Evolutionary conservation across 1,139 yeast genomes (phyloP).

Genomic region (Candida gigantensis): DNA sequence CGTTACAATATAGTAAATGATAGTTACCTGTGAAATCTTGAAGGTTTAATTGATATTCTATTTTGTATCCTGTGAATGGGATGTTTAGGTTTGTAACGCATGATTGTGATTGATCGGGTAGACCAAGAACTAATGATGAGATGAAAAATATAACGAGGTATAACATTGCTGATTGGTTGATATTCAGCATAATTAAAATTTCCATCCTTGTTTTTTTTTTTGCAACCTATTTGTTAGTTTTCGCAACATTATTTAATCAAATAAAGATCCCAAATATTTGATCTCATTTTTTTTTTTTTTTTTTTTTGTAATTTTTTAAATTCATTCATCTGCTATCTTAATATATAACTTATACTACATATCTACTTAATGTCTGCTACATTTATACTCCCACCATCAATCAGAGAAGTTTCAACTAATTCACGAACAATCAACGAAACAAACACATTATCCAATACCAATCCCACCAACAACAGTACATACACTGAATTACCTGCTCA

Average conservation of each 20-base stretch:
- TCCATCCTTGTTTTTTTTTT: neutral
- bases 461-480: neutral
- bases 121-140: slow-evolving; percentile 2
- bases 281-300: too few species aligned
- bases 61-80: slow-evolving; percentile 36
- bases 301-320: slow-evolving; percentile 2
- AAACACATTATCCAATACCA: neutral
- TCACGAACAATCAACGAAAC: neutral
- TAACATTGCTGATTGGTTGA: too few species aligned
- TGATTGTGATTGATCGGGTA: slow-evolving; percentile 17
- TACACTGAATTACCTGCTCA: slow-evolving; percentile 43
- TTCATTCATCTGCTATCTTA: neutral
- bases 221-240: too few species aligned
- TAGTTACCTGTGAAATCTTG: slow-evolving; percentile 17
- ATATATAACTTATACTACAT: neutral
- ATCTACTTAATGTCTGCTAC: slow-evolving; percentile 1
- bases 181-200: slow-evolving; percentile 1
- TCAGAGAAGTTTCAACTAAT: slow-evolving; percentile 3
- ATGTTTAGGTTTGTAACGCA: slow-evolving; percentile 16
- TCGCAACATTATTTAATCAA: too few species aligned
- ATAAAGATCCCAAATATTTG: too few species aligned
- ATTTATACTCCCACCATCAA: slow-evolving; percentile 3
- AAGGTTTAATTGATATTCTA: slow-evolving; percentile 28
- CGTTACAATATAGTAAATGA: slow-evolving; percentile 32
- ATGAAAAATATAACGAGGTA: neutral